Evolutionary conservation across 2,329 filamentous ascomycete genomes (phyloP).

Genomic region (Fusarium sp.): DNA sequence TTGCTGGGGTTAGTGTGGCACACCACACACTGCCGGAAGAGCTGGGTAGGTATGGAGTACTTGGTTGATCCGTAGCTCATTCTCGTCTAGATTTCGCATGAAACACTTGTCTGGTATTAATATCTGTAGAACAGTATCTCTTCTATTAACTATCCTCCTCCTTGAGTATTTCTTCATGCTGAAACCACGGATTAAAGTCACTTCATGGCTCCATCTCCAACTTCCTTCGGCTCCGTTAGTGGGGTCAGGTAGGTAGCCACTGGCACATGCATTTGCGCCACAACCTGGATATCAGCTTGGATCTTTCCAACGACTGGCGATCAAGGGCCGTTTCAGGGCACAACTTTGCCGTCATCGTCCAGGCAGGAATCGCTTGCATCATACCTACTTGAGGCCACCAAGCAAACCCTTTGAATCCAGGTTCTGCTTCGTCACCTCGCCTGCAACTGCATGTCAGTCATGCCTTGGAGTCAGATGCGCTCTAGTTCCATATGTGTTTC

Average conservation of each 20-base stretch:
- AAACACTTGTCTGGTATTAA: neutral
- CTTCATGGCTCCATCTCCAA: neutral
- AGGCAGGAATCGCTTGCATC: neutral
- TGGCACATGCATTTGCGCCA: slow-evolving; percentile 24
- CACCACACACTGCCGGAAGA: neutral
- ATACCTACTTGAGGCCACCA: neutral
- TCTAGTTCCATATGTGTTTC: neutral
- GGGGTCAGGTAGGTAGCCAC: neutral
- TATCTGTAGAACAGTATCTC: neutral
- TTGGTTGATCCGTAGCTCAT: neutral
- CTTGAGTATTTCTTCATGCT: neutral
- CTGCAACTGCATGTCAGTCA: neutral
- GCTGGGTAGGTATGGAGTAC: neutral
- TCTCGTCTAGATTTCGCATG: neutral
- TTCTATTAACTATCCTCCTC: neutral
- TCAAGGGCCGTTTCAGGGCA: slow-evolving; percentile 3
- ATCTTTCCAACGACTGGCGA: neutral
- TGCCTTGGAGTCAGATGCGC: neutral
- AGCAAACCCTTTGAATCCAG: neutral
- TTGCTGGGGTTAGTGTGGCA: slow-evolving; percentile 34
- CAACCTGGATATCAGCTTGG: slow-evolving; percentile 1
- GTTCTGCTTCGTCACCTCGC: neutral
- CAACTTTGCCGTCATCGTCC: neutral
- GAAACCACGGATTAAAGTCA: neutral
- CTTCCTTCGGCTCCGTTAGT: neutral